Base-by-base conservation (phyloP, 2,329 filamentous ascomycete genomes). In the Nothopassalora personata region DNA sequence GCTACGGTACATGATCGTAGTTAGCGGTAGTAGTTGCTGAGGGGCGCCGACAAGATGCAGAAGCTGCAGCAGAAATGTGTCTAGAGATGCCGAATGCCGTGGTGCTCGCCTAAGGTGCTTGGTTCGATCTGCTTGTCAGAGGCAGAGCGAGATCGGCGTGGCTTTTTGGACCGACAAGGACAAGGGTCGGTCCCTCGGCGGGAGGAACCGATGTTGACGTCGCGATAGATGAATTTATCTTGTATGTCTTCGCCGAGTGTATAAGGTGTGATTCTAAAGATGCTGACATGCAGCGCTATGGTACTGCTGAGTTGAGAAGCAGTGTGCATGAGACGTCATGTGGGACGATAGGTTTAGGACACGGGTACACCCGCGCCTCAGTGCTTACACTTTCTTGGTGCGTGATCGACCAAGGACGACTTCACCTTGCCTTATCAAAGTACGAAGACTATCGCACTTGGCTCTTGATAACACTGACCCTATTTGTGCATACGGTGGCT, bases 71-170 rank as follows among this genome's bases (percentile, higher is more conserved):
- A 31, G 8, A 13, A 19, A 23, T 19, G 51, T n/a, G 31, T 9
- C 31, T 10, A 53, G 51, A 39, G 19, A 3, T 53, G 51, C 51
- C 51, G 51, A 53, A 27, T 39, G 51, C 51, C 51, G 51, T 53
- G 15, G 3, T 53, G 34, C 51, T 53, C n/a, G 23, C n/a, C n/a
- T n/a, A n/a, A 43, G 3, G 8, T 27, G 13, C 50, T 53, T 19
- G 13, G 50, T 7, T 23, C 23, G 23, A 3, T 23, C 23, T 48
- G 39, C 13, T 43, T 43, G 39, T 13, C 39, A 13, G 13, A 18
- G 39, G 39, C 13, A 43, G 19, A 28, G 46, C 46, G 46, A 49
- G 18, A 49, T 49, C 46, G 46, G 33, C 28, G 34, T 30, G 23
- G 23, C 11, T 13, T 45, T 54, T 46, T 5, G 27, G 54, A 50